Evolutionary conservation across 2,329 filamentous ascomycete genomes (phyloP).

Genomic region (Teratosphaeria pseudoeucalypti): DNA sequence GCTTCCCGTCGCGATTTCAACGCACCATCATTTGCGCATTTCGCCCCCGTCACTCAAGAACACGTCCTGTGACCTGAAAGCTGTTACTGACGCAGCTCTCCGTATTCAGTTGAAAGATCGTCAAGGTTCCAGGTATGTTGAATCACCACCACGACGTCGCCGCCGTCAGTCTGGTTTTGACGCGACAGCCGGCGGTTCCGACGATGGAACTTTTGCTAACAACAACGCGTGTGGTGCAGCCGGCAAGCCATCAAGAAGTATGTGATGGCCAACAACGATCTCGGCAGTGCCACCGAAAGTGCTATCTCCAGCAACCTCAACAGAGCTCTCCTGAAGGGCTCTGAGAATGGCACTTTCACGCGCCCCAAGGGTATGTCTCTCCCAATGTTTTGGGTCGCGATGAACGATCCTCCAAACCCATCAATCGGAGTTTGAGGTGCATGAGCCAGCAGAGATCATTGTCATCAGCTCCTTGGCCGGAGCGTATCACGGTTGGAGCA

Average conservation of each 20-base stretch:
- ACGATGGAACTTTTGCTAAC: slow-evolving; percentile 13
- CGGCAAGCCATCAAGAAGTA: slow-evolving; percentile 68
- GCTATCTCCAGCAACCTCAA: slow-evolving; percentile 71
- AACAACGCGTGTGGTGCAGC: slow-evolving; percentile 31
- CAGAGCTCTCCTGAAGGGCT: slow-evolving; percentile 70
- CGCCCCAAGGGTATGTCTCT: slow-evolving; percentile 73
- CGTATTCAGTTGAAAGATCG: slow-evolving; percentile 55
- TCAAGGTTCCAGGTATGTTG: slow-evolving; percentile 57
- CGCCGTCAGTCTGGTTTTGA: slow-evolving; percentile 11
- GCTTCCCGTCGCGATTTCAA: slow-evolving; percentile 7
- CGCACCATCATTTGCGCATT: slow-evolving; percentile 12
- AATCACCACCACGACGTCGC: slow-evolving; percentile 17
- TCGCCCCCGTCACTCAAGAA: slow-evolving; percentile 1
- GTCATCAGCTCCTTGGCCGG: neutral
- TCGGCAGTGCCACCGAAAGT: slow-evolving; percentile 42
- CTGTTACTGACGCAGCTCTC: slow-evolving; percentile 39
- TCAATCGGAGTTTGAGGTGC: slow-evolving; percentile 1
- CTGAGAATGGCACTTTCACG: slow-evolving; percentile 76
- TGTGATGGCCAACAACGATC: slow-evolving; percentile 60
- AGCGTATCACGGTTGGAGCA: neutral
- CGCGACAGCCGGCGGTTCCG: neutral
- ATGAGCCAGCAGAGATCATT: neutral
- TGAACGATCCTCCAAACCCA: slow-evolving; percentile 5
- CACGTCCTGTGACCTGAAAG: slow-evolving; percentile 7
- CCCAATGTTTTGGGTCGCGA: slow-evolving; percentile 14